Evolutionary conservation across 768 basidiomycete species (phyloP), one percentile per base, ranked within the genome.

Genomic region (Dentipellis fragilis): DNA sequence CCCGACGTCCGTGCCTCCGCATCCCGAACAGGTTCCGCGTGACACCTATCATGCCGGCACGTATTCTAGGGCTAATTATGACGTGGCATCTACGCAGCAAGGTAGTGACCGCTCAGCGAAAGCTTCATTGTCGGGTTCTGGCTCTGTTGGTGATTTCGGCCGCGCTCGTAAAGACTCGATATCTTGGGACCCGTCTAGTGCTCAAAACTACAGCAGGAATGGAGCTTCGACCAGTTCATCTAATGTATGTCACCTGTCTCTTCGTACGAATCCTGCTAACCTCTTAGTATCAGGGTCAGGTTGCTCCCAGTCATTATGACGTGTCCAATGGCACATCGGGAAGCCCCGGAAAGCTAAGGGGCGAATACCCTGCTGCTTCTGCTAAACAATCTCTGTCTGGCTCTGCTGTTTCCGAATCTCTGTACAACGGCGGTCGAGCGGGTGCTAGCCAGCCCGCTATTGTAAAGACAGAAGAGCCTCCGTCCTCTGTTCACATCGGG

Each of bases 11-110:
- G 73, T 66, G 23, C 66, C 63, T 29, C 67, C 70, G 37, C 70
- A 72, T 60, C 71, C 66, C 49, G 74, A 73, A 56, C 74, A 70
- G 60, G 55, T 62, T 37, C 65, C 60, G 10, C 23, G 36, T 10
- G 10, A 12, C 12, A 60, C 62, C 17, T 66, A 67, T 4, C 59
- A 37, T 12, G 42, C 16, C 10, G 34, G 35, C 22, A 11, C 48
- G 4, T 49, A 54, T 8, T 42, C 59, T 17, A 19, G 23, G 37
- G 50, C 49, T 58, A 38, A 56, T 45, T n/a, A 52, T 39, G 16
- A n/a, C 40, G 12, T 19, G 22, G 29, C 29, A 19, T 16, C n/a
- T 10, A 14, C 23, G 58, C 19, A 53, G 52, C 49, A 38, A 22
- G 9, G 47, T 51, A 21, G 57, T 35, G 29, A 60, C 58, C 57